Evolutionary conservation across 192 early-diverging fungal genomes (phyloP).

Genomic region (Linderina pennispora): DNA sequence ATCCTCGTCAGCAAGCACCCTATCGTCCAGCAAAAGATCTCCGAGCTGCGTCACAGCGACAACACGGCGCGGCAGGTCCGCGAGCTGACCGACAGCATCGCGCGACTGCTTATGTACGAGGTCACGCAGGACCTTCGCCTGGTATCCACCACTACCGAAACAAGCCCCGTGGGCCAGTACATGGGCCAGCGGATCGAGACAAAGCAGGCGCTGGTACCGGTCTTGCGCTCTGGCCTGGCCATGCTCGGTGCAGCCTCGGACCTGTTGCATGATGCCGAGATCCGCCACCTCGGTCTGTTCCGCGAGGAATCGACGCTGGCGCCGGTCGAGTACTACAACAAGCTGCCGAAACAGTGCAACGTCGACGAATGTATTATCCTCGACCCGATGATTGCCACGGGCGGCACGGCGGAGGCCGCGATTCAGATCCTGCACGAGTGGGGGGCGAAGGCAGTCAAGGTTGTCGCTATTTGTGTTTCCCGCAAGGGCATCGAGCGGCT

Average conservation of each 20-base stretch:
- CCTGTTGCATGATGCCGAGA: constrained; percentile 61
- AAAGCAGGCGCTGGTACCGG: constrained; percentile 53
- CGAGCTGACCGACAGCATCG: constrained; percentile 50
- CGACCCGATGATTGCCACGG: constrained; percentile 82
- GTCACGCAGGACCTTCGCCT: constrained; percentile 48
- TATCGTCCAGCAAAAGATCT: constrained; percentile 52
- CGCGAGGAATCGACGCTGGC: constrained; percentile 72
- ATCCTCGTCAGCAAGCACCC: constrained; percentile 51
- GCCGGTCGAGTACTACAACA: constrained; percentile 94
- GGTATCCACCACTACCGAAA: constrained; percentile 11
- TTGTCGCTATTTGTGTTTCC: constrained; percentile 58
- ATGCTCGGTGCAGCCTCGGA: constrained; percentile 51
- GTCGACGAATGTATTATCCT: constrained; percentile 67
- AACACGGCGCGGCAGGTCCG: constrained; percentile 48
- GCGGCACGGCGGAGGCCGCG: constrained; percentile 70
- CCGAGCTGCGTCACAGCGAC: constrained; percentile 47
- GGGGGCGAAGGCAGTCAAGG: constrained; percentile 68
- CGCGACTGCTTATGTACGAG: constrained; percentile 56
- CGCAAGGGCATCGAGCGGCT: constrained; percentile 43
- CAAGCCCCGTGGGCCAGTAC: constrained; percentile 49
- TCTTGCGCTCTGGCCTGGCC: constrained; percentile 59
- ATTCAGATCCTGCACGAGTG: constrained; percentile 74
- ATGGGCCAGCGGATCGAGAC: constrained; percentile 23
- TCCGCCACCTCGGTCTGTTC: constrained; percentile 76
- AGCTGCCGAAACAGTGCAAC: constrained; percentile 63